Percentiles rank a stretch among this genome's conserved stretches.
phyloP scores from a whole-genome alignment of 768 basidiomycete genomes.

The Tremella fuciformis region DNA sequence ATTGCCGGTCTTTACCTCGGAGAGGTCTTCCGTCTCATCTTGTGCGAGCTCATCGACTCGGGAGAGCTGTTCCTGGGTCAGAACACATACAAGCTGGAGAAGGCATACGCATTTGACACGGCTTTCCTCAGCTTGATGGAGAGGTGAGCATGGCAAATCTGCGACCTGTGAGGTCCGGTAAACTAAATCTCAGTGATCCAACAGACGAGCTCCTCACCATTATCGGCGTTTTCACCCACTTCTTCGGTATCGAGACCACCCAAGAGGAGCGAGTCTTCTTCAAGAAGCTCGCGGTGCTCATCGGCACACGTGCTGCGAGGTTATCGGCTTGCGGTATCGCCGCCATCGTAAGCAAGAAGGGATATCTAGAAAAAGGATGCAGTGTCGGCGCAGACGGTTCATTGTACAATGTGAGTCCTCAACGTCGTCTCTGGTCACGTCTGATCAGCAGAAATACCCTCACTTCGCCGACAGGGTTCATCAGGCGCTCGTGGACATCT shows the following conservation, averaged over 20 bases:
- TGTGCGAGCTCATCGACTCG: constrained; percentile 92
- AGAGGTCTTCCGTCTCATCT: constrained; percentile 89
- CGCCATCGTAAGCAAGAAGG: constrained; percentile 92
- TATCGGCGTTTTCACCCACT: constrained; percentile 95
- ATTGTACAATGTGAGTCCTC: constrained; percentile 78
- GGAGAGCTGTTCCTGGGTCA: constrained; percentile 97
- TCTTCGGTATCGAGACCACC: constrained; percentile 94
- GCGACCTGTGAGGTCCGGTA: neutral
- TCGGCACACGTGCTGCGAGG: constrained; percentile 83
- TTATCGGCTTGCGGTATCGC: constrained; percentile 94
- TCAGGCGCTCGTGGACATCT: constrained; percentile 87
- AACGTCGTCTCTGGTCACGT: neutral
- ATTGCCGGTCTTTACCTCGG: constrained; percentile 94
- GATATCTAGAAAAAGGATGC: constrained; percentile 85
- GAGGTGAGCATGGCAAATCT: constrained; percentile 58
- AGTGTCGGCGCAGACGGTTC: constrained; percentile 64
- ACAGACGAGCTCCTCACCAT: constrained; percentile 96
- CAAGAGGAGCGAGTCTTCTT: constrained; percentile 96
- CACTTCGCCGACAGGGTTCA: constrained; percentile 89
- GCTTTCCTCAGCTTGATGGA: constrained; percentile 97
- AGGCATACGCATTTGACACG: constrained; percentile 87
- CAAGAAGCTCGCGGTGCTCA: constrained; percentile 83
- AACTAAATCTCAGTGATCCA: constrained; percentile 63
- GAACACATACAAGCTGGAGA: constrained; percentile 97
- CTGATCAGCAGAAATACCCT: constrained; percentile 78